A percentile compares a stretch with the other conserved stretches of the same genome.
phyloP scores from a whole-genome alignment of 2,329 filamentous ascomycete species.

The Sphaerulina vaccinii region DNA sequence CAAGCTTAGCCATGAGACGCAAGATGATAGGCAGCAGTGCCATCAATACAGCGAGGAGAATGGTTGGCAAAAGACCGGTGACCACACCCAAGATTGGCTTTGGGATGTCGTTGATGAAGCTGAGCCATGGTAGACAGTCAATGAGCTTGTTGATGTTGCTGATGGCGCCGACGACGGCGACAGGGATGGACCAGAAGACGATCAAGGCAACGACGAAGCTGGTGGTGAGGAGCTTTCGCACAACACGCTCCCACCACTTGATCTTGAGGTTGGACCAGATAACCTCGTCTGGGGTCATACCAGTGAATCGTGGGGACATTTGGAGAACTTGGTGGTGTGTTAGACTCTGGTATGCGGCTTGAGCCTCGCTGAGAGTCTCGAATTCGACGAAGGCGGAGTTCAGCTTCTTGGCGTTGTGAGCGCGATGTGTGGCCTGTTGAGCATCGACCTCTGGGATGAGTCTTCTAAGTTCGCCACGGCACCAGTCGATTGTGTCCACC shows the following conservation, averaged over 20 bases:
- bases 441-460: slow-evolving; percentile 70
- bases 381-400: slow-evolving; percentile 92
- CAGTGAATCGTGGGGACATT: slow-evolving; percentile 82
- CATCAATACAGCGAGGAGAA: slow-evolving; percentile 80
- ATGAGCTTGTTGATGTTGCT: slow-evolving; percentile 72
- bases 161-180: slow-evolving; percentile 78
- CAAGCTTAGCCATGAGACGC: slow-evolving; percentile 72
- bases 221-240: slow-evolving; percentile 67
- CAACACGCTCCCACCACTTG: slow-evolving; percentile 79
- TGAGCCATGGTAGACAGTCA: slow-evolving; percentile 57
- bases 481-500: slow-evolving; percentile 93
- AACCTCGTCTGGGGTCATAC: slow-evolving; percentile 76
- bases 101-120: slow-evolving; percentile 73
- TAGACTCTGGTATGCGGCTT: slow-evolving; percentile 81
- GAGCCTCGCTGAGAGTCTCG: slow-evolving; percentile 74
- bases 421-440: slow-evolving; percentile 65
- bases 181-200: slow-evolving; percentile 79
- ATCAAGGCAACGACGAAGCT: slow-evolving; percentile 75
- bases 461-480: slow-evolving; percentile 71
- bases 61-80: slow-evolving; percentile 76
- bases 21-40: slow-evolving; percentile 80
- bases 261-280: slow-evolving; percentile 85
- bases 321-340: slow-evolving; percentile 83
- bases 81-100: slow-evolving; percentile 73
- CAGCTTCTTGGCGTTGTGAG: slow-evolving; percentile 62